Evolutionary conservation across 306 rosid species (phyloP).

Genomic region (Malus fusca): DNA sequence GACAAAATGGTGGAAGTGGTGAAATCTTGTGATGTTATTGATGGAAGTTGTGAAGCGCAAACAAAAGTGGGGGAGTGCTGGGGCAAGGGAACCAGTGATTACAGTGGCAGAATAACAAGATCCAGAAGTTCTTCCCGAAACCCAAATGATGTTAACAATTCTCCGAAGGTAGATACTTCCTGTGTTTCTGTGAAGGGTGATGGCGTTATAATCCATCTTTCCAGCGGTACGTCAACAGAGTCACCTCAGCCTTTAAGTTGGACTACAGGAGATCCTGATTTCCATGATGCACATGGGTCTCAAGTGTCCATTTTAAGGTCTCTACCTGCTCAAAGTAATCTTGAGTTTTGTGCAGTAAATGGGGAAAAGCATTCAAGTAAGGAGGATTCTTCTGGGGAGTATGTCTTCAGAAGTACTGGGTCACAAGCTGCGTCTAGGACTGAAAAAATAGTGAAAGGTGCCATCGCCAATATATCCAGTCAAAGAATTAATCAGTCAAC

Average conservation of each 20-base stretch:
- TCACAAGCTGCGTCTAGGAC: background rate
- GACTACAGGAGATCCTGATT: background rate
- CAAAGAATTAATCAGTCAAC: conserved; percentile 11
- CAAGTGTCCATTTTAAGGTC: background rate
- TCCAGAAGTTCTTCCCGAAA: conserved; percentile 28
- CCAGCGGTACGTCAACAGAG: conserved; percentile 14
- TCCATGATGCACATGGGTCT: conserved; percentile 13
- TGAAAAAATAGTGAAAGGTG: conserved; percentile 16
- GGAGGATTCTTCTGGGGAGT: conserved; percentile 15
- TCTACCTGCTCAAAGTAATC: conserved; percentile 23
- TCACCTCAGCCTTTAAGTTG: conserved; percentile 22
- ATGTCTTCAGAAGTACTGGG: conserved; percentile 10
- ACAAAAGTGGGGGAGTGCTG: conserved; percentile 12
- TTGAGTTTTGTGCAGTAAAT: conserved; percentile 14
- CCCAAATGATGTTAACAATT: conserved; percentile 13
- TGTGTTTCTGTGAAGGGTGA: background rate
- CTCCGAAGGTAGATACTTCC: conserved; percentile 9
- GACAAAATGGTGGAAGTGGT: conserved; percentile 2
- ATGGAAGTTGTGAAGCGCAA: conserved; percentile 14
- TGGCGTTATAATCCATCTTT: background rate
- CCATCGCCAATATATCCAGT: conserved; percentile 1
- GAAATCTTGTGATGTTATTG: conserved; percentile 3
- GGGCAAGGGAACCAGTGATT: background rate
- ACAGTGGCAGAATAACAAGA: conserved; percentile 12
- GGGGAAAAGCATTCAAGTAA: conserved; percentile 14